These are phyloP conservation scores for Lachnellula suecica DNA, from an alignment of 2,329 filamentous ascomycete species.

Conservation along the genomic window DNA sequence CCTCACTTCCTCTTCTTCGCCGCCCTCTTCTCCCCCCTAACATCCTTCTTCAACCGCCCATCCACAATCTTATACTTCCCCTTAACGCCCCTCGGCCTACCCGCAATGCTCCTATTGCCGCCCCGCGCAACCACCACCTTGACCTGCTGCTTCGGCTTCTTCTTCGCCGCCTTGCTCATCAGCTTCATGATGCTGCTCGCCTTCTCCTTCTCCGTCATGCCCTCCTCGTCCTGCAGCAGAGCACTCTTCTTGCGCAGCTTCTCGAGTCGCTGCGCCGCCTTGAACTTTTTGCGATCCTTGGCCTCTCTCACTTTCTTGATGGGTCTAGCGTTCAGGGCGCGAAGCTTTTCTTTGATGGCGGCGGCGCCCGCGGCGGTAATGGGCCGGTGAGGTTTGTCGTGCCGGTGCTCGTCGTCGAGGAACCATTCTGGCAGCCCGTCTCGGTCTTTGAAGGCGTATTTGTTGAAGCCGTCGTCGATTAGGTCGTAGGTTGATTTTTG, in stretches of 20 bases:
- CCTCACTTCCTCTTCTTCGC: slow-evolving; percentile 66
- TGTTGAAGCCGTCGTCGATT: slow-evolving; percentile 91
- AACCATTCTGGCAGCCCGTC: slow-evolving; percentile 98
- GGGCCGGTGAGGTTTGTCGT: slow-evolving; percentile 84
- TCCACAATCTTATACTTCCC: slow-evolving; percentile 98
- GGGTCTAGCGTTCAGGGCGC: slow-evolving; percentile 88
- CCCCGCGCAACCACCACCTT: slow-evolving; percentile 89
- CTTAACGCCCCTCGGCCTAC: slow-evolving; percentile 87
- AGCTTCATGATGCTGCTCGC: slow-evolving; percentile 78
- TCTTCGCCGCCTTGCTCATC: slow-evolving; percentile 78
- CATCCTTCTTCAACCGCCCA: slow-evolving; percentile 92
- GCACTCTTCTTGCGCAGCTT: slow-evolving; percentile 98
- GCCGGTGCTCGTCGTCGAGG: slow-evolving; percentile 82
- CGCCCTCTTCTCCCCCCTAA: slow-evolving; percentile 79
- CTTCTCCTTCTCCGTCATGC: slow-evolving; percentile 95
- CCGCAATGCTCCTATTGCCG: slow-evolving; percentile 79
- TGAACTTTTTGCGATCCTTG: slow-evolving; percentile 95
- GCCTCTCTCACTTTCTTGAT: slow-evolving; percentile 99
- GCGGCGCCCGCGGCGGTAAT: slow-evolving; percentile 85
- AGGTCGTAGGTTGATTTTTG: slow-evolving; percentile 77
- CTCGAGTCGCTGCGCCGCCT: slow-evolving; percentile 85
- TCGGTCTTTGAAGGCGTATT: slow-evolving; percentile 82
- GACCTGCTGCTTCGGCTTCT: slow-evolving; percentile 80
- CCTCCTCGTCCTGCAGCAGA: slow-evolving; percentile 82
- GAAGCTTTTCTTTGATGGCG: slow-evolving; percentile 92